A percentile compares a stretch with the other conserved stretches of the same genome.
phyloP scores from a whole-genome alignment of 331 rosid genomes.

The Pyracantha coccinea region DNA sequence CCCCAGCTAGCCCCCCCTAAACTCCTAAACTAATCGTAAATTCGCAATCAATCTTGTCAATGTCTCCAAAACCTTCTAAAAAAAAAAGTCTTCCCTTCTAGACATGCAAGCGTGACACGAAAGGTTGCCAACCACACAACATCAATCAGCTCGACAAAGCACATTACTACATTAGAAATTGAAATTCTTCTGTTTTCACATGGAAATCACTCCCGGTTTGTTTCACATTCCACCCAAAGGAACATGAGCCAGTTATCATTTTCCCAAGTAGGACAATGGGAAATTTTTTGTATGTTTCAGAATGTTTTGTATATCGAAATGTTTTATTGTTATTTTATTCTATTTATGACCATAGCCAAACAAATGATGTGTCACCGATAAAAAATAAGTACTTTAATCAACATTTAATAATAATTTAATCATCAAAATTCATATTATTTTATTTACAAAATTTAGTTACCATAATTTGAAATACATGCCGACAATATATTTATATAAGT shows the following conservation, averaged over 20 bases:
- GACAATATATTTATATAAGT: no score
- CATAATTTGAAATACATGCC: no score
- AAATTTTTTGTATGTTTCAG: no score
- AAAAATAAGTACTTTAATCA: no score
- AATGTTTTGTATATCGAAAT: not conserved
- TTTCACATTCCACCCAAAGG: not conserved
- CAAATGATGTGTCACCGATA: no score
- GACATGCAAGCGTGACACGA: not conserved
- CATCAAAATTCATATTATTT: no score
- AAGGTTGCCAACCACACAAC: not conserved
- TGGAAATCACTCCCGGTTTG: not conserved
- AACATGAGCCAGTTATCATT: not conserved
- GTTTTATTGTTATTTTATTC: no score
- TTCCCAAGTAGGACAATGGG: not conserved
- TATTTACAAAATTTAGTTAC: no score
- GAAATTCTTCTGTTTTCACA: not conserved
- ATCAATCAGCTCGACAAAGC: not conserved
- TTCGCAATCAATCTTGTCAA: not conserved
- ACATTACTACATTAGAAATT: not conserved
- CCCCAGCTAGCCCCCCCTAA: not conserved
- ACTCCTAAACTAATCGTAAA: no score
- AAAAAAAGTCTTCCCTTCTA: not conserved
- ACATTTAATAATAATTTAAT: no score
- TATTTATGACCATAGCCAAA: no score
- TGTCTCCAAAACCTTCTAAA: not conserved